These are phyloP conservation scores for Triticum dicoccoides DNA, from an alignment of 176 grass and related monocot species.

Conservation along the genomic window DNA sequence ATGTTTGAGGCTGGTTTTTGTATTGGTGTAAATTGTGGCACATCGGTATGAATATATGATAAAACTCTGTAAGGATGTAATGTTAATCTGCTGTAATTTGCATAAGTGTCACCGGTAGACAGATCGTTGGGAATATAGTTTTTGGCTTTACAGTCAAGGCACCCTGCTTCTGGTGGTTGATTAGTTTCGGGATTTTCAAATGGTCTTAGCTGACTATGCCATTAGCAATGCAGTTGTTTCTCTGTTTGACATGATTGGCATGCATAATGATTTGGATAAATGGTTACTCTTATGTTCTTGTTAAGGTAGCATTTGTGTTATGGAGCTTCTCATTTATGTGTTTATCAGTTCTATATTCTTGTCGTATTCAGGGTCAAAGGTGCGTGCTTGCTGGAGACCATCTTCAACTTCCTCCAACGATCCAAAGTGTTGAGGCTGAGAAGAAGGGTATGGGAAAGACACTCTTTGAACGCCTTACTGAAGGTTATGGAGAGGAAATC, in stretches of 20 bases:
- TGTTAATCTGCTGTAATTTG: constrained; percentile 7
- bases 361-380: constrained; percentile 57
- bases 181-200: neutral
- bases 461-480: constrained; percentile 83
- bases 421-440: constrained; percentile 90
- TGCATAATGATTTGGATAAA: neutral
- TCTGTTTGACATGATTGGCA: constrained; percentile 11
- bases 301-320: neutral
- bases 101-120: neutral
- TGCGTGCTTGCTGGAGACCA: constrained; percentile 94
- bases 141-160: neutral
- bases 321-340: constrained; percentile 11
- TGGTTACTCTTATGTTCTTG: neutral
- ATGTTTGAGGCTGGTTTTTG: neutral
- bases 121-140: neutral
- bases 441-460: constrained; percentile 93
- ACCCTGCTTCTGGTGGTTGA: neutral
- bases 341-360: neutral
- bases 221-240: constrained; percentile 9
- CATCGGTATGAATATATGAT: neutral
- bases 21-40: neutral
- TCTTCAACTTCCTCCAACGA: constrained; percentile 93
- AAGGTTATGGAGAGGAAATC: constrained; percentile 70
- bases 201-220: neutral
- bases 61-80: neutral